phyloP scores from a whole-genome alignment of 2,329 filamentous ascomycete species.

The Talaromyces sp. region DNA sequence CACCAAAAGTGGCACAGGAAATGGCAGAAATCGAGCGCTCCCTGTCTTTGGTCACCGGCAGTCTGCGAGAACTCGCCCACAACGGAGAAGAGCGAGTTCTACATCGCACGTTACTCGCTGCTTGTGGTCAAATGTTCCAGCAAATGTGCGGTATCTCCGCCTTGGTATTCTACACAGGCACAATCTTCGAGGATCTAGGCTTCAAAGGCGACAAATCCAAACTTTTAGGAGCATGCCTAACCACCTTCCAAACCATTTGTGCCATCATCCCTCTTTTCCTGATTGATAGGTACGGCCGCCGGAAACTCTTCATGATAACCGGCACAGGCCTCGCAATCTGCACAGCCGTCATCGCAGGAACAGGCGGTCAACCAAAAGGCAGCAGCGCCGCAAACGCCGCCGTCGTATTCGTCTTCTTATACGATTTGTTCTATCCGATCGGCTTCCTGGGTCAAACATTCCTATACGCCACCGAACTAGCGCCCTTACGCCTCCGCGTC shows the following conservation, averaged over 20 bases:
- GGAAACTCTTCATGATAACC: slow-evolving; percentile 39
- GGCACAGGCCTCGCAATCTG: slow-evolving; percentile 33
- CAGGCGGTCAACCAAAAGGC: slow-evolving; percentile 25
- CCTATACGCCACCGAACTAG: slow-evolving; percentile 49
- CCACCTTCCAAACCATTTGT: slow-evolving; percentile 60
- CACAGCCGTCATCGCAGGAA: slow-evolving; percentile 29
- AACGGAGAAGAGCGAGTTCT: slow-evolving; percentile 49
- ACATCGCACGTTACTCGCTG: slow-evolving; percentile 57
- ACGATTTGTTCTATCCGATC: slow-evolving; percentile 38
- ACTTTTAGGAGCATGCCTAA: slow-evolving; percentile 59
- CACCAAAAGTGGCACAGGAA: slow-evolving; percentile 56
- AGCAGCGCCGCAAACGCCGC: slow-evolving; percentile 38
- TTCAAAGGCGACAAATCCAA: slow-evolving; percentile 9
- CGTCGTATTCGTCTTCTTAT: slow-evolving; percentile 46
- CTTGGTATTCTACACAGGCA: slow-evolving; percentile 49
- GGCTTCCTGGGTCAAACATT: slow-evolving; percentile 67
- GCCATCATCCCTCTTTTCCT: slow-evolving; percentile 62
- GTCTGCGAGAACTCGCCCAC: slow-evolving; percentile 1
- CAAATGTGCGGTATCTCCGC: slow-evolving; percentile 62
- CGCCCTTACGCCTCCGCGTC: slow-evolving; percentile 40
- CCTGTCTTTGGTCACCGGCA: slow-evolving; percentile 4
- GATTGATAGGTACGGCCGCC: slow-evolving; percentile 60
- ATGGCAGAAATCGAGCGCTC: slow-evolving; percentile 46
- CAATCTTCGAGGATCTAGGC: slow-evolving; percentile 24
- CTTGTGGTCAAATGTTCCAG: slow-evolving; percentile 60